Percentiles rank a stretch among this genome's conserved stretches.
phyloP scores from a whole-genome alignment of 2,329 filamentous ascomycete genomes.

The Ophiostoma sp. region DNA sequence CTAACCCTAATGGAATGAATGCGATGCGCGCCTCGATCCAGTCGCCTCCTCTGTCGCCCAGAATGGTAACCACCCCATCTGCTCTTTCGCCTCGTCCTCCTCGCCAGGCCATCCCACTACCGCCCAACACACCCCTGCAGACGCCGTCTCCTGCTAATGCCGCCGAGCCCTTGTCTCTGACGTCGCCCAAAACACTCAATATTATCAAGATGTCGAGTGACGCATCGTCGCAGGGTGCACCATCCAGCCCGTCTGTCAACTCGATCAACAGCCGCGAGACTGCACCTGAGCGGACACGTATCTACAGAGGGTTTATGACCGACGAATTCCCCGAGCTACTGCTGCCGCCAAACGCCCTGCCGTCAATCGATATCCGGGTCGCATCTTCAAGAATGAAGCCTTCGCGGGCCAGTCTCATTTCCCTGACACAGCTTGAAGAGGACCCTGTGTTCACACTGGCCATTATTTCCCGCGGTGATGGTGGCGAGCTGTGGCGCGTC shows the following conservation, averaged over 20 bases:
- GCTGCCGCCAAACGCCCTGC: constrained; percentile 80
- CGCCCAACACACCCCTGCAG: constrained; percentile 62
- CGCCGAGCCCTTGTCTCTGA: constrained; percentile 34
- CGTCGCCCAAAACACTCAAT: constrained; percentile 40
- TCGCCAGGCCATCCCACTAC: constrained; percentile 66
- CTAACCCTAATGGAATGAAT: constrained; percentile 48
- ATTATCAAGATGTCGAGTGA: constrained; percentile 34
- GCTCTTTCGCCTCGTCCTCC: constrained; percentile 65
- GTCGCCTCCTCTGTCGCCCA: constrained; percentile 67
- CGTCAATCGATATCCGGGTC: constrained; percentile 78
- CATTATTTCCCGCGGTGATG: constrained; percentile 69
- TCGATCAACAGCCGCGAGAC: constrained; percentile 34
- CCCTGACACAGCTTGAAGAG: constrained; percentile 74
- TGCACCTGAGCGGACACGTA: constrained; percentile 41
- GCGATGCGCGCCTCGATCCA: constrained; percentile 48
- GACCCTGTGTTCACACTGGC: constrained; percentile 92
- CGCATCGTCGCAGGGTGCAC: constrained; percentile 27
- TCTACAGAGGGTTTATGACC: constrained; percentile 73
- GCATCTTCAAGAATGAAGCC: constrained; percentile 94
- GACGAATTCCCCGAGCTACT: constrained; percentile 84
- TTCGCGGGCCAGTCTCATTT: constrained; percentile 78
- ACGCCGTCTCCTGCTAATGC: constrained; percentile 38
- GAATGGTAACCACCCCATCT: constrained; percentile 34
- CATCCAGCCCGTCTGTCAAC: constrained; percentile 25
- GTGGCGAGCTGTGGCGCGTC: constrained; percentile 81